Evolutionary conservation across 352 stramenopile species (phyloP).

Genomic region (Phytopythium chamaehyphon): DNA sequence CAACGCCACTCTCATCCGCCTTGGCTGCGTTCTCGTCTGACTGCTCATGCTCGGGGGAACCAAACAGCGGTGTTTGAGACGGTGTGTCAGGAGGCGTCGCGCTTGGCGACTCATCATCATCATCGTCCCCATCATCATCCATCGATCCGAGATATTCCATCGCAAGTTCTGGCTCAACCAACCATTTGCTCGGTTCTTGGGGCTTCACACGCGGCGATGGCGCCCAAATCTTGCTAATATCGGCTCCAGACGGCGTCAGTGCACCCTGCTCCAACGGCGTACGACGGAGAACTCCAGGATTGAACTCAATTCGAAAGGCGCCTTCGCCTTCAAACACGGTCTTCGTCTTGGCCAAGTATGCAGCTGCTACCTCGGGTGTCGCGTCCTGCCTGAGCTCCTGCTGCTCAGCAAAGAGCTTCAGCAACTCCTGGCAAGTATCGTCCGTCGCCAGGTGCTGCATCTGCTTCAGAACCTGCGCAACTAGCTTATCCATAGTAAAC

Average conservation of each 20-base stretch:
- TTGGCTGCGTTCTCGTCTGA: conserved; percentile 34
- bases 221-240: conserved; percentile 71
- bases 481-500: conserved; percentile 91
- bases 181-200: conserved; percentile 76
- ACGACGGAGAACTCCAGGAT: conserved; percentile 70
- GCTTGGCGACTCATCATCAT: conserved; percentile 66
- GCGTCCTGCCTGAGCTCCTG: conserved; percentile 19
- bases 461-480: conserved; percentile 83
- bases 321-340: conserved; percentile 78
- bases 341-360: conserved; percentile 78
- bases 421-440: conserved; percentile 76
- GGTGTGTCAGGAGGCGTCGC: conserved; percentile 66
- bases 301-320: conserved; percentile 83
- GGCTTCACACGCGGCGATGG: conserved; percentile 71
- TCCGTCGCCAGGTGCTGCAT: conserved; percentile 84
- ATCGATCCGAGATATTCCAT: conserved; percentile 83
- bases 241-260: conserved; percentile 32
- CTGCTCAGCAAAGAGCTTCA: conserved; percentile 66
- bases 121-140: conserved; percentile 70
- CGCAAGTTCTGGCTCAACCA: conserved; percentile 69
- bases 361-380: conserved; percentile 28
- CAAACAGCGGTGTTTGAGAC: conserved; percentile 63
- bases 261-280: conserved; percentile 58
- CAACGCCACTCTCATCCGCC: conserved; percentile 17
- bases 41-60: conserved; percentile 47